A percentile compares a stretch with the other conserved stretches of the same genome.
Evolutionary conservation across 1,139 yeast species (phyloP).

Genomic region (Sugiyamaella paludigena): DNA sequence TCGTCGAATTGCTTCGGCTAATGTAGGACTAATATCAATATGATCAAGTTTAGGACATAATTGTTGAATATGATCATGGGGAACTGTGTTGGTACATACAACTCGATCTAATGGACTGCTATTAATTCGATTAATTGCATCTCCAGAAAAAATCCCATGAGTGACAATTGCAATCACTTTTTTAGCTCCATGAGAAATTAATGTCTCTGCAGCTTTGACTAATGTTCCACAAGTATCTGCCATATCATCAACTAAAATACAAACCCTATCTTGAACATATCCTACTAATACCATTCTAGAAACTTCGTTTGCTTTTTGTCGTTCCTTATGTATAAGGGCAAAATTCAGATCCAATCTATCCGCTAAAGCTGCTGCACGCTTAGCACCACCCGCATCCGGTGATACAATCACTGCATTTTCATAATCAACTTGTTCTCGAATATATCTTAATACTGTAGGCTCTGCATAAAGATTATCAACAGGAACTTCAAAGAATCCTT

Average conservation of each 20-base stretch:
- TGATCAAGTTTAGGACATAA: slow-evolving; percentile 74
- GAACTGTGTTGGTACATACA: slow-evolving; percentile 92
- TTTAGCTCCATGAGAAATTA: slow-evolving; percentile 74
- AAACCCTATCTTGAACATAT: slow-evolving; percentile 80
- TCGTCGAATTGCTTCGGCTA: slow-evolving; percentile 92
- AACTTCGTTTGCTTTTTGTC: slow-evolving; percentile 92
- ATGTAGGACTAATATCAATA: slow-evolving; percentile 73
- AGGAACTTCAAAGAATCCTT: slow-evolving; percentile 95
- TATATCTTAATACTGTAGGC: slow-evolving; percentile 86
- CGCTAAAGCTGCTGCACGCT: slow-evolving; percentile 92
- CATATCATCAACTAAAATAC: slow-evolving; percentile 94
- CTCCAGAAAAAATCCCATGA: slow-evolving; percentile 87
- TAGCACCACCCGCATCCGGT: slow-evolving; percentile 99
- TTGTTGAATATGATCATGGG: slow-evolving; percentile 69
- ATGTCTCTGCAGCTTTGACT: slow-evolving; percentile 90
- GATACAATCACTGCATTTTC: slow-evolving; percentile 77
- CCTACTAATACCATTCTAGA: slow-evolving; percentile 95
- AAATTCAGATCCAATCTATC: slow-evolving; percentile 87
- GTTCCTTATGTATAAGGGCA: slow-evolving; percentile 94
- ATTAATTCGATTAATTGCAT: slow-evolving; percentile 78
- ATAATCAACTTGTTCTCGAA: slow-evolving; percentile 62
- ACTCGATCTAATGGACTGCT: slow-evolving; percentile 72
- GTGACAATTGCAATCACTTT: slow-evolving; percentile 92
- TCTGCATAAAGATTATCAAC: slow-evolving; percentile 96
- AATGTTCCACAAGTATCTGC: slow-evolving; percentile 98